A percentile compares a stretch with the other conserved stretches of the same genome.
These are phyloP conservation scores for Colletotrichum sp. DNA, from an alignment of 2,329 filamentous ascomycete species.

Conservation along the genomic window DNA sequence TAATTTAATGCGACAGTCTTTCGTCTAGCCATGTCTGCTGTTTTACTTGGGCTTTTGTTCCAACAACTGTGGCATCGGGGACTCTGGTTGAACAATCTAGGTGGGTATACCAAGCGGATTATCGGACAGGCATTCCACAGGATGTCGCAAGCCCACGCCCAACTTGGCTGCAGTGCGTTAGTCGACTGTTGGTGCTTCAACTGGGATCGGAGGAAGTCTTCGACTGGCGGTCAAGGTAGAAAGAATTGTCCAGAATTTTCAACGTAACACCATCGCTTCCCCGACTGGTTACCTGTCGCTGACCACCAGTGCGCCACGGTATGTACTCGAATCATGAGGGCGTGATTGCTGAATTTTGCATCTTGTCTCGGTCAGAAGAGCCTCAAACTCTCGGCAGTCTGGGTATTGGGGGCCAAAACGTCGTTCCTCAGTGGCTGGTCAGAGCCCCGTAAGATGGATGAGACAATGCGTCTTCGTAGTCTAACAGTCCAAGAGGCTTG, in stretches of 20 bases:
- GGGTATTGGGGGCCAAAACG: neutral
- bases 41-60: neutral
- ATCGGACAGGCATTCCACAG: neutral
- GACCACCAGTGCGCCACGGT: neutral
- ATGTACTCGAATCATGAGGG: neutral
- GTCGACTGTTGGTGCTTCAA: neutral
- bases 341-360: neutral
- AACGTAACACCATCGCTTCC: neutral
- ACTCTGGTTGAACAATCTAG: neutral
- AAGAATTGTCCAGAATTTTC: neutral
- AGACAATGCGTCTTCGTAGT: neutral
- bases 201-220: neutral
- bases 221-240: slow-evolving; percentile 6
- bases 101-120: neutral
- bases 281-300: neutral
- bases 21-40: neutral
- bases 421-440: neutral
- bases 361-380: neutral
- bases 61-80: neutral
- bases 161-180: neutral
- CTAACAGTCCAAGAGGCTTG: neutral
- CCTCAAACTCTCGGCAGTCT: neutral
- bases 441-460: neutral
- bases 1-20: neutral
- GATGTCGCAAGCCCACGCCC: neutral